Percentiles rank a stretch among this genome's conserved stretches.
Conservation (phyloP, 73 alveolate genomes). For the Loxodes magnus region DNA sequence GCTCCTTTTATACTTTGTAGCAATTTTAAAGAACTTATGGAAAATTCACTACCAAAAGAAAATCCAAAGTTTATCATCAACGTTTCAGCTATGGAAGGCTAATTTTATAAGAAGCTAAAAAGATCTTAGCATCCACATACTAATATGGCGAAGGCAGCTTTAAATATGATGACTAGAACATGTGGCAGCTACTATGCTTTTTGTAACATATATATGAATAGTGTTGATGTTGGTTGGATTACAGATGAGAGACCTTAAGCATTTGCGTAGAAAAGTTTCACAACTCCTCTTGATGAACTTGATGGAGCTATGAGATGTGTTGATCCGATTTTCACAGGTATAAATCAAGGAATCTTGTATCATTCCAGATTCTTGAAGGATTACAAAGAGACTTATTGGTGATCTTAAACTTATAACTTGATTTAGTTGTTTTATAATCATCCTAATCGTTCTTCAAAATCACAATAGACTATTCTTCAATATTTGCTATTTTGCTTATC, state of each 20-base stretch:
- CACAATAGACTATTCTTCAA: too few species aligned
- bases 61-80: slow-evolving; percentile 57
- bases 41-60: slow-evolving; percentile 35
- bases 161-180: slow-evolving; percentile 89
- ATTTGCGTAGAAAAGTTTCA: background rate
- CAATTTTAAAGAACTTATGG: slow-evolving; percentile 62
- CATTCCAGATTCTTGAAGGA: slow-evolving; percentile 28
- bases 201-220: slow-evolving; percentile 60
- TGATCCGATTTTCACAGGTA: slow-evolving; percentile 31
- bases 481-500: too few species aligned
- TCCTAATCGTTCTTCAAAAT: too few species aligned
- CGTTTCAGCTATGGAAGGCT: slow-evolving; percentile 94
- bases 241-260: slow-evolving; percentile 33
- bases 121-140: slow-evolving; percentile 88
- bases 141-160: slow-evolving; percentile 95
- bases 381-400: slow-evolving; percentile 30
- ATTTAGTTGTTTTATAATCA: too few species aligned
- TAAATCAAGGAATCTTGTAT: slow-evolving; percentile 4
- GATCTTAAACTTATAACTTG: too few species aligned
- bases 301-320: slow-evolving; percentile 48
- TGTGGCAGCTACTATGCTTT: slow-evolving; percentile 45
- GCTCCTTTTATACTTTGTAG: slow-evolving; percentile 87
- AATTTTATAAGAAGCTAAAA: slow-evolving; percentile 69
- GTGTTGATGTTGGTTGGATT: slow-evolving; percentile 89
- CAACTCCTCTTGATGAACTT: slow-evolving; percentile 39